Percentiles rank a stretch among this genome's conserved stretches.
These are phyloP conservation scores for Calonectria leucothoes DNA, from an alignment of 2,329 filamentous ascomycete species.

Conservation along the genomic window DNA sequence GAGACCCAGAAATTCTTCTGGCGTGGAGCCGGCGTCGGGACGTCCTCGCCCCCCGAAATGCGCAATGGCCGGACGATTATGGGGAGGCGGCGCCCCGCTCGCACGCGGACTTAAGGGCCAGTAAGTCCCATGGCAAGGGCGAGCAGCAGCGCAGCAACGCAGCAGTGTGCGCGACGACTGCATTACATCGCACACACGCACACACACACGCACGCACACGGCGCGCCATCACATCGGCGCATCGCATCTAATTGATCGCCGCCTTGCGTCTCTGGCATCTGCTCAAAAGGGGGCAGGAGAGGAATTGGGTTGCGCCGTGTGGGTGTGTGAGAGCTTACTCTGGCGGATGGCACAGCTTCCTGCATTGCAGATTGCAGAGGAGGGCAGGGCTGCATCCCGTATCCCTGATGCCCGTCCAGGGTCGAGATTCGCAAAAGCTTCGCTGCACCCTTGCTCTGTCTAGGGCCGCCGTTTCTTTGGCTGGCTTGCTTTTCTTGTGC, in stretches of 20 bases:
- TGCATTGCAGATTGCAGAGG: background rate
- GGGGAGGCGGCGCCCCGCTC: constrained; percentile 24
- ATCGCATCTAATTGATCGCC: constrained; percentile 1
- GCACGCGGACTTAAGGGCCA: constrained; percentile 36
- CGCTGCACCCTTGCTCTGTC: background rate
- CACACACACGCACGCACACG: too few species aligned
- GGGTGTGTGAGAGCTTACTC: background rate
- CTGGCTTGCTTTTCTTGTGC: background rate
- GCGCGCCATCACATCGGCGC: background rate
- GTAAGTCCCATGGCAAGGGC: constrained; percentile 34
- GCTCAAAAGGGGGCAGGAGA: background rate
- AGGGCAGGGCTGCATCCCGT: background rate
- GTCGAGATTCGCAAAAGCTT: background rate
- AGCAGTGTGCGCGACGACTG: background rate
- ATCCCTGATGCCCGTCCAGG: background rate
- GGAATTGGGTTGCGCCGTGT: background rate
- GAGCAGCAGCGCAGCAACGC: background rate
- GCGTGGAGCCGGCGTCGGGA: constrained; percentile 29
- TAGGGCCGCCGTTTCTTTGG: background rate
- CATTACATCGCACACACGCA: background rate
- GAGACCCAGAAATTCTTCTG: constrained; percentile 22
- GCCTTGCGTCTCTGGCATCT: background rate
- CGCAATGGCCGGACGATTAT: constrained; percentile 32
- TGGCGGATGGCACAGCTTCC: background rate
- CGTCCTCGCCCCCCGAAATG: constrained; percentile 31